Percentiles rank a stretch among this genome's conserved stretches.
Evolutionary conservation across 2,329 filamentous ascomycete genomes (phyloP).

Genomic region (Pseudogymnoascus sp.): DNA sequence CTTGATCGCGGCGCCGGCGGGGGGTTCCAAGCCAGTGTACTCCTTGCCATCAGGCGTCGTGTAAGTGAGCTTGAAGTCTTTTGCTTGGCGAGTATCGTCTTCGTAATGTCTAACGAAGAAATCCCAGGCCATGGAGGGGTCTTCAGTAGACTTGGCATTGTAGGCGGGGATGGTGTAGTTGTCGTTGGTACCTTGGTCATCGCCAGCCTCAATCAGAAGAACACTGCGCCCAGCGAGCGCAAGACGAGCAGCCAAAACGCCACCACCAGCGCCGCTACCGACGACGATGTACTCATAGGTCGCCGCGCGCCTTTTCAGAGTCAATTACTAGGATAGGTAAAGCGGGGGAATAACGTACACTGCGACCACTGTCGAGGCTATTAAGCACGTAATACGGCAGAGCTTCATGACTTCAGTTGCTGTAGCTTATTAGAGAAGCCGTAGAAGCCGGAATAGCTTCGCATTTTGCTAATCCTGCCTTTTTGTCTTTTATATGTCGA

Average conservation of each 20-base stretch:
- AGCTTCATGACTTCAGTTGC: neutral
- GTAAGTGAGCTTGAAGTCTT: slow-evolving; percentile 31
- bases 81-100: slow-evolving; percentile 15
- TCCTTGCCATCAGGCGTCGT: slow-evolving; percentile 26
- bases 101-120: slow-evolving; percentile 31
- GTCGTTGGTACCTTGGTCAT: slow-evolving; percentile 40
- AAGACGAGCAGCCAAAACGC: slow-evolving; percentile 43
- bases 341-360: neutral
- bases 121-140: slow-evolving; percentile 45
- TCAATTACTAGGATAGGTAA: neutral
- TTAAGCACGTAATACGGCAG: neutral
- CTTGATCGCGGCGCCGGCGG: slow-evolving; percentile 22
- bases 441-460: neutral
- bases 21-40: slow-evolving; percentile 25
- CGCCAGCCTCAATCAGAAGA: slow-evolving; percentile 49
- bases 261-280: slow-evolving; percentile 47
- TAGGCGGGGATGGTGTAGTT: slow-evolving; percentile 44
- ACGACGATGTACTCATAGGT: slow-evolving; percentile 50
- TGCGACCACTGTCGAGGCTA: neutral
- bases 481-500: neutral
- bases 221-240: slow-evolving; percentile 47
- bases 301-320: neutral
- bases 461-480: neutral
- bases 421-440: neutral
- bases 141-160: slow-evolving; percentile 41